Base-by-base conservation (phyloP, 768 basidiomycete species). In the Lactifluus volemus region DNA sequence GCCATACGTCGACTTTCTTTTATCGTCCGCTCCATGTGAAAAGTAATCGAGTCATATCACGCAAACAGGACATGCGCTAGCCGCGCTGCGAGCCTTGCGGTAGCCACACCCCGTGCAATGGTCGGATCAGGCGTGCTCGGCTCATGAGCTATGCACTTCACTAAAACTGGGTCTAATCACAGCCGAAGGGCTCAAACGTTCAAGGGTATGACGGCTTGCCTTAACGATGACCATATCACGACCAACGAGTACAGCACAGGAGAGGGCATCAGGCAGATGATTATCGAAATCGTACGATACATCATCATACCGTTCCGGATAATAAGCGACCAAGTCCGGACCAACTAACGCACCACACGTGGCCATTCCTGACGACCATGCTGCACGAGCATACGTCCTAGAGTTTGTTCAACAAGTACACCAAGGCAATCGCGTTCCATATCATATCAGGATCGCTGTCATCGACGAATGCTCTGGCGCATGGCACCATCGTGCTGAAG, bases 51-150 rank as follows among this genome's bases (percentile, higher is more conserved):
- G 55, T 62, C 61, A 58, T 44, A 45, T 34, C 34, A 42, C 17
- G 39, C 7, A 21, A 29, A 49, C 19, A 39, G 49, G 50, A 51
- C 61, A 63, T 47, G 61, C 61, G 61, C 47, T 42, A 14, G 48
- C 61, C 21, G 51, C 47, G 39, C 55, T 17, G 61, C 45, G 55
- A 62, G 10, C 30, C 49, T 58, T 38, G 41, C 19, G 41, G 56
- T 21, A 45, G 39, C 56, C 61, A 62, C 56, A 52, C 61, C 49
- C 42, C 42, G n/a, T 11, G 58, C 32, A 58, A 45, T 51, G 17
- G 32, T 58, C 50, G 21, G 61, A 62, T 62, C 56, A 55, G 61
- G 61, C 41, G 50, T 58, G 56, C 52, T 63, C 56, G 57, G 61
- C 34, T 63, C 61, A 58, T 41, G 36, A 25, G 32, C 51, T 19